These are phyloP conservation scores for Gossypium herbaceum DNA, from an alignment of 345 rosid species.

Conservation along the genomic window DNA sequence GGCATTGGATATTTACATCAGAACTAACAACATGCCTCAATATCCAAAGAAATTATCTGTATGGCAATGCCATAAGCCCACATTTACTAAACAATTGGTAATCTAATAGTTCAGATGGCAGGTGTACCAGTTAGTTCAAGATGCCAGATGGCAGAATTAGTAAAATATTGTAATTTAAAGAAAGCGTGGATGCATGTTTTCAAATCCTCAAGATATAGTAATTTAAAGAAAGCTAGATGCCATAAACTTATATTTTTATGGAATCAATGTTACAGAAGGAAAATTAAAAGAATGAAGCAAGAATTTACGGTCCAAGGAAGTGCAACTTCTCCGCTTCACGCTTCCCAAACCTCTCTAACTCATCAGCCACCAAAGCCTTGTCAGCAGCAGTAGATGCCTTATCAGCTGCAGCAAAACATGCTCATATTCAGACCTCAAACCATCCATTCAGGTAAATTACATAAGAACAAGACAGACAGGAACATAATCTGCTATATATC, in stretches of 20 bases:
- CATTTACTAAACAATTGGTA: background rate
- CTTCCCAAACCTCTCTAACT: conserved; percentile 54
- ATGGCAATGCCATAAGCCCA: background rate
- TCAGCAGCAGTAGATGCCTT: conserved; percentile 34
- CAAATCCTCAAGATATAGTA: background rate
- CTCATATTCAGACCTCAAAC: conserved; percentile 18
- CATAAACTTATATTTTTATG: background rate
- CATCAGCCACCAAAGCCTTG: conserved; percentile 43
- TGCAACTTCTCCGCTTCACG: conserved; percentile 73
- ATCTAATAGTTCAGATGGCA: conserved; percentile 1
- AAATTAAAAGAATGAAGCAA: conserved; percentile 13
- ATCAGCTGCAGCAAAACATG: conserved; percentile 42
- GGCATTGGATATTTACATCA: background rate
- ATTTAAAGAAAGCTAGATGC: no score
- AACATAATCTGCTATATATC: background rate
- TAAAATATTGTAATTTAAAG: background rate
- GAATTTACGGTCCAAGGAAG: conserved; percentile 79
- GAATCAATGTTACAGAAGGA: background rate
- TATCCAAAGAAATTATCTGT: background rate
- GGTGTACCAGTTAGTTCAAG: background rate
- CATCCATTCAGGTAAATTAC: background rate
- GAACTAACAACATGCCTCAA: conserved; percentile 3
- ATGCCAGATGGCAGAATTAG: background rate
- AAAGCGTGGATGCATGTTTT: background rate
- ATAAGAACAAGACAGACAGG: background rate